Evolutionary conservation across 495 filamentous ascomycete genomes (phyloP), one percentile per base, ranked within the genome.

Genomic region (Gamarada debralockiae): DNA sequence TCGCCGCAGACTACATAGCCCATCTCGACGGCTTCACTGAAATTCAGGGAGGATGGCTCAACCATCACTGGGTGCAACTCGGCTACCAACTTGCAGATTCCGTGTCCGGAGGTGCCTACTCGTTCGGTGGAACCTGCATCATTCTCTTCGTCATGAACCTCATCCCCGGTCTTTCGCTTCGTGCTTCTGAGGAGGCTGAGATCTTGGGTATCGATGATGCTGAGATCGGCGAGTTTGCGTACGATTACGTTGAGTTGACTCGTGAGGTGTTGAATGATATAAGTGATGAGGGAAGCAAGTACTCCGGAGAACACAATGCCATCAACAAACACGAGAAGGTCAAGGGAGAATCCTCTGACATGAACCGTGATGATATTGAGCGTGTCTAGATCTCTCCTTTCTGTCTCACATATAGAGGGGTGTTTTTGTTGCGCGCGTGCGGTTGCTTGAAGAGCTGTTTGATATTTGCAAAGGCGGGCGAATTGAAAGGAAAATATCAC

Each of bases 171-270:
- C 74, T 96, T 15, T 81, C 79, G 55, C 83, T 97, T 44, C 88
- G 92, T 39, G 86, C 86, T 0, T 73, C 72, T 15, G 89, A 95
- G 64, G 89, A 95, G 53, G 85, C 90, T 27, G 92, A 97, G 70
- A 84, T 95, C 33, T 73, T 92, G 48, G 92, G 92, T 58, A 92
- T 96, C 54, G 92, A 97, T 65, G 92, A 97, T 65, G 84, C 88
- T 24, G 90, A 97, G 73, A 92, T 97, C 65, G 92, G 92, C 66
- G 92, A 97, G 74, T 97, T 96, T 70, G 93, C 93, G 34, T 98
- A 98, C 67, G 93, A 97, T 68, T 97, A 95, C 60, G 92, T 97
- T 58, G 92, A 97, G 72, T 74, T 96, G 53, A 87, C 82, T 34
- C 81, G 92, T 46, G 93, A 97, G 59, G 84, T 96, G 42, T 72